Conservation (phyloP, 2,329 filamentous ascomycete genomes). For the Pseudocercospora fuligena region DNA sequence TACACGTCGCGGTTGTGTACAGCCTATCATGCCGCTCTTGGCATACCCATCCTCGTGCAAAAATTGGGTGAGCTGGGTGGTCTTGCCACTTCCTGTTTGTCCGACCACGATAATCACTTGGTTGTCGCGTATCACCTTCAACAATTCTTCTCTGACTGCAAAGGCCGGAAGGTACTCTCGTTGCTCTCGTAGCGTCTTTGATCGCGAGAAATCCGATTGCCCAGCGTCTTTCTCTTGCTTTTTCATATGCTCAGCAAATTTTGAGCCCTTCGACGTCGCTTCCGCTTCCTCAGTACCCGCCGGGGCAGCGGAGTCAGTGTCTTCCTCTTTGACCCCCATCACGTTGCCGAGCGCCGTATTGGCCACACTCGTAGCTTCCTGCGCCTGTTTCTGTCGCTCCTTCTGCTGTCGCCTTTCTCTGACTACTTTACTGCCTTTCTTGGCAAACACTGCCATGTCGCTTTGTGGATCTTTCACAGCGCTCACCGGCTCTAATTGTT, state of each 20-base stretch:
- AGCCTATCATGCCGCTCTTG: conserved; percentile 86
- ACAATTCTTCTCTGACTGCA: conserved; percentile 88
- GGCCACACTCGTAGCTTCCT: conserved; percentile 90
- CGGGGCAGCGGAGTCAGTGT: conserved; percentile 74
- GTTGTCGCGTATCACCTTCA: conserved; percentile 92
- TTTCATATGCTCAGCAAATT: conserved; percentile 90
- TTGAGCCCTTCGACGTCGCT: conserved; percentile 64
- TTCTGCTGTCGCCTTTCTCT: conserved; percentile 89
- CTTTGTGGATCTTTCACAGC: conserved; percentile 93
- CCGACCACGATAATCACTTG: conserved; percentile 97
- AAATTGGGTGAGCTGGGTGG: conserved; percentile 95
- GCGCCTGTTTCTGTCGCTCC: conserved; percentile 90
- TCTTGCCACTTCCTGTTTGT: conserved; percentile 97
- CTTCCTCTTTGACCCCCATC: conserved; percentile 93
- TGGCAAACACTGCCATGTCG: conserved; percentile 97
- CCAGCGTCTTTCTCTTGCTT: conserved; percentile 69
- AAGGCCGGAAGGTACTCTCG: conserved; percentile 93
- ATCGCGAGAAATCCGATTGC: conserved; percentile 90
- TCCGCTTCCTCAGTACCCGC: conserved; percentile 65
- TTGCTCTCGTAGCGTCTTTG: conserved; percentile 87
- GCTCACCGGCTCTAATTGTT: conserved; percentile 92
- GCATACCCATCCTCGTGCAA: conserved; percentile 94
- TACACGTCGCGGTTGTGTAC: conserved; percentile 93
- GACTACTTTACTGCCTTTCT: conserved; percentile 92
- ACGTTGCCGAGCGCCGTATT: conserved; percentile 92